These are phyloP conservation scores for Ogataea pignaliae DNA, from an alignment of 805 yeast genomes.

Conservation along the genomic window DNA sequence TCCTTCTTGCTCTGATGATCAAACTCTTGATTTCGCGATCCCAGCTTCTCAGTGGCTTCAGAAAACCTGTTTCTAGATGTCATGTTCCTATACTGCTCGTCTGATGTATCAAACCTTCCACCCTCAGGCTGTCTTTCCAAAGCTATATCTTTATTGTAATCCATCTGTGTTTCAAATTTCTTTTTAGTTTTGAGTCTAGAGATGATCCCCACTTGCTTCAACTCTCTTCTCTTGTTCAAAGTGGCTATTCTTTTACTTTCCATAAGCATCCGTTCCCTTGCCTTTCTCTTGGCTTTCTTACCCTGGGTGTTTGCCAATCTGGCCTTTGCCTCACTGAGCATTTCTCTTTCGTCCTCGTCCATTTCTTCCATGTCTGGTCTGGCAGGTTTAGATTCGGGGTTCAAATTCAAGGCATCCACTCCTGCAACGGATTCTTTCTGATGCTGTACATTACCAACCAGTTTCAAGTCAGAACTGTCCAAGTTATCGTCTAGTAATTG, in stretches of 20 bases:
- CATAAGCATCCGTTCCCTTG: conserved; percentile 75
- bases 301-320: conserved; percentile 91
- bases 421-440: conserved; percentile 12
- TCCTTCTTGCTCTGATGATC: conserved; percentile 31
- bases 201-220: conserved; percentile 74
- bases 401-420: conserved; percentile 57
- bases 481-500: conserved; percentile 51
- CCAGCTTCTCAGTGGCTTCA: conserved; percentile 37
- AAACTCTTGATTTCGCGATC: conserved; percentile 38
- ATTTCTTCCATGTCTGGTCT: conserved; percentile 73
- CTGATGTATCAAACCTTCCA: conserved; percentile 64
- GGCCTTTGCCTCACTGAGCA: conserved; percentile 93
- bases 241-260: conserved; percentile 74
- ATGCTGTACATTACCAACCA: conserved; percentile 17
- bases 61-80: conserved; percentile 39
- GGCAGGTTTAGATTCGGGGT: conserved; percentile 77
- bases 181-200: conserved; percentile 46
- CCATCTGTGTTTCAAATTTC: conserved; percentile 58
- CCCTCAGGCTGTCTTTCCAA: conserved; percentile 65
- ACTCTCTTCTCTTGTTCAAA: conserved; percentile 73
- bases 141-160: conserved; percentile 79
- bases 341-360: conserved; percentile 86
- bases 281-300: conserved; percentile 87
- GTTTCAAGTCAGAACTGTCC: conserved; percentile 24
- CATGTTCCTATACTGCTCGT: conserved; percentile 47